These are phyloP conservation scores for Yamadazyma dendronema DNA, from an alignment of 1,139 yeast genomes.

Conservation along the genomic window DNA sequence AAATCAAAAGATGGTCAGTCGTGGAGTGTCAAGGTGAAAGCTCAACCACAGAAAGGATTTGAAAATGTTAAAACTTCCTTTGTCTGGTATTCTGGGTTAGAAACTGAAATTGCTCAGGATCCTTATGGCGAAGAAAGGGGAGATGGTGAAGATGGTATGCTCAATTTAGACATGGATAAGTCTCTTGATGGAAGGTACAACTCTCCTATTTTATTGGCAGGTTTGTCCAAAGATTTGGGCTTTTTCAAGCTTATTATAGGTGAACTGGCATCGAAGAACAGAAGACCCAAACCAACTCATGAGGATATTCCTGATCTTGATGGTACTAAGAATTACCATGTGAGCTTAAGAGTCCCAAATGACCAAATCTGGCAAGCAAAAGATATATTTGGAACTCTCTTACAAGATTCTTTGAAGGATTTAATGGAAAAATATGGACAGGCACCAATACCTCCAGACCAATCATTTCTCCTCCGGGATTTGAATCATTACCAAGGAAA, in stretches of 20 bases:
- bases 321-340: slow-evolving; percentile 59
- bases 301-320: slow-evolving; percentile 33
- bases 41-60: slow-evolving; percentile 54
- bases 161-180: slow-evolving; percentile 30
- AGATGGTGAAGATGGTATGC: slow-evolving; percentile 27
- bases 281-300: slow-evolving; percentile 30
- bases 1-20: slow-evolving; percentile 69
- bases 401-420: slow-evolving; percentile 65
- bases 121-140: slow-evolving; percentile 17
- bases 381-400: slow-evolving; percentile 67
- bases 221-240: slow-evolving; percentile 56
- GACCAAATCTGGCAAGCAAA: slow-evolving; percentile 77
- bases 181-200: slow-evolving; percentile 27
- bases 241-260: slow-evolving; percentile 50
- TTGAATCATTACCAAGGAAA: slow-evolving; percentile 67
- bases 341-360: slow-evolving; percentile 69
- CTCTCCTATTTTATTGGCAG: slow-evolving; percentile 44
- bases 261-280: slow-evolving; percentile 47
- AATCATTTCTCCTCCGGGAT: slow-evolving; percentile 58
- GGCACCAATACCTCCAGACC: slow-evolving; percentile 43
- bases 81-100: slow-evolving; percentile 76
- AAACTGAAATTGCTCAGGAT: slow-evolving; percentile 41
- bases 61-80: slow-evolving; percentile 57
- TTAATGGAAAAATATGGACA: slow-evolving; percentile 38
- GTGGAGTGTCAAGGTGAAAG: slow-evolving; percentile 74